Evolutionary conservation across 2,329 filamentous ascomycete genomes (phyloP).

Genomic region (Xylariomycetidae sp.): DNA sequence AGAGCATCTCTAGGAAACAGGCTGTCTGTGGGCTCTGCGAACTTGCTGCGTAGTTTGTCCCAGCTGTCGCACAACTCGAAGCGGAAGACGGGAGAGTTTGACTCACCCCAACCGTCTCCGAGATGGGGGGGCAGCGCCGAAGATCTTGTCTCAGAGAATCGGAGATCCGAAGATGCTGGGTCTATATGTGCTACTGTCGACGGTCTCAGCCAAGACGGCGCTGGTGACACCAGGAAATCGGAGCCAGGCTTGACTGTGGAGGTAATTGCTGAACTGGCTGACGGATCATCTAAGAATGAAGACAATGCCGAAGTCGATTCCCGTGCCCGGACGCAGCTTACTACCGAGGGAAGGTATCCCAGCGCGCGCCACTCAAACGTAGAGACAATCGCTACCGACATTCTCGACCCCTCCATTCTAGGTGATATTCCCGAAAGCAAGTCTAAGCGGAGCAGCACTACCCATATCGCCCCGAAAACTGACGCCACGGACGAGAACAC

Average conservation of each 20-base stretch:
- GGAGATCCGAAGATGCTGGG: conserved; percentile 36
- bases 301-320: conserved; percentile 5
- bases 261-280: conserved; percentile 34
- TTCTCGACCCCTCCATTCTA: conserved; percentile 14
- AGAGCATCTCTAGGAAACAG: conserved; percentile 36
- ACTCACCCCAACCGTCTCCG: conserved; percentile 10
- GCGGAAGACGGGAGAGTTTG: conserved; percentile 17
- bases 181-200: conserved; percentile 58
- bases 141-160: conserved; percentile 35
- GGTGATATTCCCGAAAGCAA: conserved; percentile 11
- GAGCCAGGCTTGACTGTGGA: conserved; percentile 30
- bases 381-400: conserved; percentile 25
- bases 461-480: conserved; percentile 11
- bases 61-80: conserved; percentile 24
- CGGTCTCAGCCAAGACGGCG: conserved; percentile 41
- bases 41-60: conserved; percentile 41
- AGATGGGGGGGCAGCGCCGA: conserved; percentile 38
- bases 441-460: conserved; percentile 18
- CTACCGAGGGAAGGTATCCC: conserved; percentile 2
- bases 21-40: conserved; percentile 43
- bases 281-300: conserved; percentile 10
- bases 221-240: conserved; percentile 25
- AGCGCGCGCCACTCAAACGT: conserved; percentile 17
- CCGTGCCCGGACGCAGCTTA: conserved; percentile 6
- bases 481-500: conserved; percentile 11